Base-by-base conservation (phyloP, 2,329 filamentous ascomycete genomes). In the Trichothecium sympodiale region DNA sequence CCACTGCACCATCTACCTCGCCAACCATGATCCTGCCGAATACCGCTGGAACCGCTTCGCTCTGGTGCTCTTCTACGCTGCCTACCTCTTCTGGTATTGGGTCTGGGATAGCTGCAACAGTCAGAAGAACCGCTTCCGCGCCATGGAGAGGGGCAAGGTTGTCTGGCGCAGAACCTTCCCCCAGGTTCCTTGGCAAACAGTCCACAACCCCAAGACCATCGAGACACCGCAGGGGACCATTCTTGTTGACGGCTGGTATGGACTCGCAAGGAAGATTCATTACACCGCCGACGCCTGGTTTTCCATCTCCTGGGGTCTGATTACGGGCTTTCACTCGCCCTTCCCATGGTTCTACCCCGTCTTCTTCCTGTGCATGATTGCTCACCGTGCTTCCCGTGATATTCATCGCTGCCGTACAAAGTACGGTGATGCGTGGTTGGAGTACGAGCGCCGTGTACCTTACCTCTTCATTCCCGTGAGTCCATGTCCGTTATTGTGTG, bases 101-200 rank as follows among this genome's bases (percentile, higher is more conserved):
- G 69, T 93, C 38, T 94, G 87, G 85, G 87, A 94, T 53, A 91
- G 85, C 30, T 80, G 77, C 61, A 94, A 94, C 65, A 85, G 77
- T 52, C 87, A 94, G 61, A 94, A 94, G 74, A 94, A 94, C 64
- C 79, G 83, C 44, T 94, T 89, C 74, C 79, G 87, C 37, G 75
- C 81, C 45, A 70, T 77, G 60, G 84, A 93, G 62, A 76, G 80
- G 41, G 85, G 85, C 41, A 78, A 77, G 29, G 53, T 72, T 35
- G 60, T 80, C 35, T 65, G 76, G 55, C 82, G 87, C 49, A 83
- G 80, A 48, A 80, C 85, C 3, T 94, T 94, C 65, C 87, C 88
- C 5, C 83, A 89, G 57, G 72, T 94, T n/a, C 86, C 85, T 7
- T 95, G 85, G 80, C 83, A 83, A 57, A 80, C 78, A 4, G 59